A percentile compares a stretch with the other conserved stretches of the same genome.
phyloP scores from a whole-genome alignment of 2,329 filamentous ascomycete species.

The Cladosporium sp. region DNA sequence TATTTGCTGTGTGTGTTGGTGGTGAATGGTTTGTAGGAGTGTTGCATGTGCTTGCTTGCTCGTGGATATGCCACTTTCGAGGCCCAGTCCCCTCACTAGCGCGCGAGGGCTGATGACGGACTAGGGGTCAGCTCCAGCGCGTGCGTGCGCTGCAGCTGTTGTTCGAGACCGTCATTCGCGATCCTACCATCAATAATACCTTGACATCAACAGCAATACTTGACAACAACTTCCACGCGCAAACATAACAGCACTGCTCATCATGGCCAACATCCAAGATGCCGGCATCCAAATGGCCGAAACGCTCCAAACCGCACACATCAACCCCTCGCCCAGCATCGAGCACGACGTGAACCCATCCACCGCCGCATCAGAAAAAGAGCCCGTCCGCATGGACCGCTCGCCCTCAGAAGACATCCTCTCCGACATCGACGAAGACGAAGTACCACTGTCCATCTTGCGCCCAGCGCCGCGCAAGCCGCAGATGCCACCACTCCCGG shows the following conservation, averaged over 20 bases:
- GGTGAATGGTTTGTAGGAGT: neutral
- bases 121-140: constrained; percentile 5
- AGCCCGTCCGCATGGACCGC: constrained; percentile 55
- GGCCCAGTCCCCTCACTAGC: constrained; percentile 14
- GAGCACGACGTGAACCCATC: constrained; percentile 77
- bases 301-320: constrained; percentile 76
- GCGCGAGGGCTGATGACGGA: constrained; percentile 13
- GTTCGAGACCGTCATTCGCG: constrained; percentile 1
- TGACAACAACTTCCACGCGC: neutral
- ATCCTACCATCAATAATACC: too few species aligned
- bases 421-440: constrained; percentile 58
- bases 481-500: constrained; percentile 69
- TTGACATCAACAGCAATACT: too few species aligned
- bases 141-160: neutral
- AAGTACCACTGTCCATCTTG: constrained; percentile 68
- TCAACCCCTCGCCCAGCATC: constrained; percentile 71
- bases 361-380: constrained; percentile 68
- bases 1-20: constrained; percentile 36
- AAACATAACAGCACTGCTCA: neutral
- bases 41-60: constrained; percentile 8
- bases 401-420: constrained; percentile 36
- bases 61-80: constrained; percentile 13
- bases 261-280: constrained; percentile 33
- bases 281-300: constrained; percentile 63
- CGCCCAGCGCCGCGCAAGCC: constrained; percentile 54